These are phyloP conservation scores for Senna siamea DNA, from an alignment of 306 rosid genomes.

Conservation along the genomic window DNA sequence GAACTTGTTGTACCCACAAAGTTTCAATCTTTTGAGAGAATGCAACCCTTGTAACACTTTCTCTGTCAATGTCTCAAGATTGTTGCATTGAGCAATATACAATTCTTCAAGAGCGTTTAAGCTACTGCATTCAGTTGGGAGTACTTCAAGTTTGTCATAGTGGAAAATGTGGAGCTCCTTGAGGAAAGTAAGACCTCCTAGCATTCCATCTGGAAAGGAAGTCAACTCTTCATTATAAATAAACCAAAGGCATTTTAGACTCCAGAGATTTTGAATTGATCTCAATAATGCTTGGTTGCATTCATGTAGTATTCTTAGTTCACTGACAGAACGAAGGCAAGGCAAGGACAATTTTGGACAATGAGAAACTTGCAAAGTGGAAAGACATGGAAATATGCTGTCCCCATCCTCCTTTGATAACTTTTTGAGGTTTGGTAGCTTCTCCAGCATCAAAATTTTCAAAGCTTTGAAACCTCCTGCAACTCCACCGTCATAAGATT, in stretches of 20 bases:
- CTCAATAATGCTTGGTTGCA: background rate
- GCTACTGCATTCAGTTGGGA: background rate
- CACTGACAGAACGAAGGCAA: background rate
- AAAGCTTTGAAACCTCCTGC: background rate
- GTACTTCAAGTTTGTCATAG: constrained; percentile 17
- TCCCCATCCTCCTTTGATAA: background rate
- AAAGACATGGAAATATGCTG: background rate
- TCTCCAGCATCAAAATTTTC: background rate
- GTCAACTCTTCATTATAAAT: background rate
- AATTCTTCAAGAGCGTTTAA: background rate
- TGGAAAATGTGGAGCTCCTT: background rate
- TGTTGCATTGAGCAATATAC: background rate
- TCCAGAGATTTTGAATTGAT: constrained; percentile 1
- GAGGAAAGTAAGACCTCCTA: constrained; percentile 30
- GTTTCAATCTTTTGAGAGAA: background rate
- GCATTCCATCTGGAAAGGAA: constrained; percentile 26
- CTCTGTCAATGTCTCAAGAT: background rate
- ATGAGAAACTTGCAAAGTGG: background rate
- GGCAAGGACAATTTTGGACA: background rate
- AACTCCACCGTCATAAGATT: background rate
- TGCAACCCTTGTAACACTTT: background rate
- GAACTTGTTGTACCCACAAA: background rate
- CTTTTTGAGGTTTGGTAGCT: background rate
- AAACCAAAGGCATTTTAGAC: constrained; percentile 5
- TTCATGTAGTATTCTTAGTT: background rate